phyloP scores from a whole-genome alignment of 176 grass and related monocot species.

The Hordeum marinum region DNA sequence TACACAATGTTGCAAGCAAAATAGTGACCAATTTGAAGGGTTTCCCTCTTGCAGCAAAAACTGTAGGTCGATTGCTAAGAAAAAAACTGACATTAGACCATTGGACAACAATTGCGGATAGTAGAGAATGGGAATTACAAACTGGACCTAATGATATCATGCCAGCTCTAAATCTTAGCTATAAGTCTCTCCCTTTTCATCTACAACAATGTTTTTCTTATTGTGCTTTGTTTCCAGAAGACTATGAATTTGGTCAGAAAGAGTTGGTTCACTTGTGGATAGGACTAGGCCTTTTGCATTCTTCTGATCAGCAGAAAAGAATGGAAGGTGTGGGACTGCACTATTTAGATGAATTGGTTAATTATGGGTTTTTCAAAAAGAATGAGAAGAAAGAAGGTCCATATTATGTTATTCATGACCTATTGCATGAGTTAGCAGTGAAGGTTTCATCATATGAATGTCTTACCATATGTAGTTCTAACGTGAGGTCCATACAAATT shows the following conservation, averaged over 20 bases:
- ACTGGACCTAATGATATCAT: conserved; percentile 3
- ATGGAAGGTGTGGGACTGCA: background rate
- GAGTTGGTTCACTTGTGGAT: conserved; percentile 28
- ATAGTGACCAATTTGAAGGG: background rate
- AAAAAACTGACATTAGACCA: background rate
- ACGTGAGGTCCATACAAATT: background rate
- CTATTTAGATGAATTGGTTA: background rate
- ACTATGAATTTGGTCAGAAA: background rate
- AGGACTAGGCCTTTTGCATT: background rate
- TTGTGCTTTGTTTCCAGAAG: conserved; percentile 33
- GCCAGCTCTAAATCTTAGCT: conserved; percentile 38
- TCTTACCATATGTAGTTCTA: background rate
- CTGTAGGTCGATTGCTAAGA: background rate
- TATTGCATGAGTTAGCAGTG: conserved; percentile 15
- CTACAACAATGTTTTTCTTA: conserved; percentile 27
- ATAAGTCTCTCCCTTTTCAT: conserved; percentile 20
- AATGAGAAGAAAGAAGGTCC: fast-evolving
- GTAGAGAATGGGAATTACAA: conserved; percentile 17
- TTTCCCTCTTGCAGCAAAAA: conserved; percentile 18
- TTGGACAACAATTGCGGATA: background rate
- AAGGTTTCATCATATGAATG: conserved; percentile 16
- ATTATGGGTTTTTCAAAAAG: background rate
- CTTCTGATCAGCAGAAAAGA: background rate
- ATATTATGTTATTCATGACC: conserved; percentile 21
- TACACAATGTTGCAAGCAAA: background rate